Conservation (phyloP, 1,284 basidiomycete species). For the Trichosporon inkin region DNA sequence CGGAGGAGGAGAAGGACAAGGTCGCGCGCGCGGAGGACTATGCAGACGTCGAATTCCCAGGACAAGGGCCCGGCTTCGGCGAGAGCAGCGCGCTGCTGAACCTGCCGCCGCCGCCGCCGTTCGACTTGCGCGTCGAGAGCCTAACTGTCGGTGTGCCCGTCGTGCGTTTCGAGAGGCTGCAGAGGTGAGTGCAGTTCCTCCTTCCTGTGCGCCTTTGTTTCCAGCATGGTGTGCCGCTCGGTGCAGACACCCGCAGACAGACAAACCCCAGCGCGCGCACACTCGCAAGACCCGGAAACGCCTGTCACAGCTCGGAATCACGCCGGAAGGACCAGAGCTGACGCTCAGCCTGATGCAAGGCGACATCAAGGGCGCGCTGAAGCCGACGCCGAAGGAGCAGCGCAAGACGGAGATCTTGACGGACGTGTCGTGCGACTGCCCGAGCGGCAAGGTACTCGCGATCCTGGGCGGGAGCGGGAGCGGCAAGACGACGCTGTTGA, state of each 20-base stretch:
- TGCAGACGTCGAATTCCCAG: background rate
- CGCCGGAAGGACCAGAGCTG: too few species aligned
- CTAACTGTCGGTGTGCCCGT: conserved; percentile 47
- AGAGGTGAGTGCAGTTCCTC: background rate
- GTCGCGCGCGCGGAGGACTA: background rate
- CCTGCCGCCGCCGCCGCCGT: conserved; percentile 48
- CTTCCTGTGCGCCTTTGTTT: background rate
- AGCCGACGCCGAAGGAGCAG: conserved; percentile 14
- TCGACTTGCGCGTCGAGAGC: conserved; percentile 41
- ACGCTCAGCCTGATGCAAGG: conserved; percentile 13
- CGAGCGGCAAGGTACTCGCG: conserved; percentile 47
- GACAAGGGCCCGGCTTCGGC: background rate
- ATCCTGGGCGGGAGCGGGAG: conserved; percentile 50
- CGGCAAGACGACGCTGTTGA: conserved; percentile 52
- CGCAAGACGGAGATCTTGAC: conserved; percentile 44
- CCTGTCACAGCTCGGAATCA: too few species aligned
- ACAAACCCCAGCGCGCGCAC: too few species aligned
- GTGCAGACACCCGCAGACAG: too few species aligned
- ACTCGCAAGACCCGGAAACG: too few species aligned
- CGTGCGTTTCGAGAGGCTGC: background rate
- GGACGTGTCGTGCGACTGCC: conserved; percentile 44
- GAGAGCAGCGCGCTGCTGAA: conserved; percentile 30
- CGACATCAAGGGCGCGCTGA: conserved; percentile 11
- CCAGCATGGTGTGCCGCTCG: too few species aligned
- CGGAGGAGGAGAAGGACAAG: conserved; percentile 1